Conservation (phyloP, 1,284 basidiomycete genomes). For the Ustilago lituana region DNA sequence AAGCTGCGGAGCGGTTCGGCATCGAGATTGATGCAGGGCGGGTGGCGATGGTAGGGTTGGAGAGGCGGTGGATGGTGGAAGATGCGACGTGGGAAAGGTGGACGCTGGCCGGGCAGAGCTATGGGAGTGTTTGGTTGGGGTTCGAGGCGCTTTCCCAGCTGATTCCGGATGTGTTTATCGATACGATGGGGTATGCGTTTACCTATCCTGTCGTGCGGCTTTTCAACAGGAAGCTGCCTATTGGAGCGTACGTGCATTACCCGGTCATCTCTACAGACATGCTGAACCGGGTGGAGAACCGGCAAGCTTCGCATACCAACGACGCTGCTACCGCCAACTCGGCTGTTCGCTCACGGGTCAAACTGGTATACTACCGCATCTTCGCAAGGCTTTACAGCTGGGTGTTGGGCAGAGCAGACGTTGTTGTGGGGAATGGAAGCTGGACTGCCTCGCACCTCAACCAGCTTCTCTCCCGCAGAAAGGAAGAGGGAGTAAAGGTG, state of each 20-base stretch:
- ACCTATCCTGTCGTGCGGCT: constrained; percentile 81
- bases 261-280: constrained; percentile 93
- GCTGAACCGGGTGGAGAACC: constrained; percentile 80
- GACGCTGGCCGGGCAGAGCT: constrained; percentile 88
- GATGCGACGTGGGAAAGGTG: constrained; percentile 85
- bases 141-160: constrained; percentile 79
- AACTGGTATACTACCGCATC: constrained; percentile 87
- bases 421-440: constrained; percentile 88
- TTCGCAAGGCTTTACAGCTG: constrained; percentile 85
- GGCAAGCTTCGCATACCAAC: constrained; percentile 76
- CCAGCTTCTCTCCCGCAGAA: constrained; percentile 58
- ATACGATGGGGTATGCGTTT: constrained; percentile 98
- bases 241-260: constrained; percentile 94
- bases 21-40: constrained; percentile 76
- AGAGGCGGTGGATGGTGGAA: constrained; percentile 78
- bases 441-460: constrained; percentile 90
- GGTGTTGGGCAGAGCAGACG: constrained; percentile 77
- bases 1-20: constrained; percentile 75
- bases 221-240: constrained; percentile 73
- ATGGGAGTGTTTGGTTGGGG: constrained; percentile 84
- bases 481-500: constrained; percentile 65
- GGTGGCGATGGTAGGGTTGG: constrained; percentile 82
- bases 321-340: constrained; percentile 72
- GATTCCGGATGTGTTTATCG: constrained; percentile 89
- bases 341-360: constrained; percentile 73